Evolutionary conservation across 1,284 basidiomycete species (phyloP).

Genomic region (Abortiporus biennis): DNA sequence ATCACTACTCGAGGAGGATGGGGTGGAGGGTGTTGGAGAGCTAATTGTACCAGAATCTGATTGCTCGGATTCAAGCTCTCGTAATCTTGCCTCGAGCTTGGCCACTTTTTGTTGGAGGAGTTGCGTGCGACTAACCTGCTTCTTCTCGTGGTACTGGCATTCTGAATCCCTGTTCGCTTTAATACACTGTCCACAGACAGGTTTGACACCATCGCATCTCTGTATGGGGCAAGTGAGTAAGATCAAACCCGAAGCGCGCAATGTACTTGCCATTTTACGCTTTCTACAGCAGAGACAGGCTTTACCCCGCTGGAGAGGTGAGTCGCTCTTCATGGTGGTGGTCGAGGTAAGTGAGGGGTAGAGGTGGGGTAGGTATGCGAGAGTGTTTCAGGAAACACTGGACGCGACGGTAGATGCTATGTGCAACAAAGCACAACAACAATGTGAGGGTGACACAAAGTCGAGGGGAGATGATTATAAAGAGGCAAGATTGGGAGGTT

Average conservation of each 20-base stretch:
- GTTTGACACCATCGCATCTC: conserved; percentile 57
- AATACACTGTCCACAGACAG: conserved; percentile 49
- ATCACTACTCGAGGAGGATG: conserved; percentile 1
- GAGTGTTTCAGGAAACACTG: conserved; percentile 9
- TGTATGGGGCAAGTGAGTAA: conserved; percentile 18
- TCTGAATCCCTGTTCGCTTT: conserved; percentile 45
- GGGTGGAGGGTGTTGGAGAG: conserved; percentile 1
- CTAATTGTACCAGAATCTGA: conserved; percentile 9
- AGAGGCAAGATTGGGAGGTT: background rate
- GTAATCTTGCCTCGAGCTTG: conserved; percentile 45
- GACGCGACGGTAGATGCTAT: conserved; percentile 1
- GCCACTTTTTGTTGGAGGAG: conserved; percentile 51
- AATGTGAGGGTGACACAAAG: background rate
- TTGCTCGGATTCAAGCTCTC: conserved; percentile 40
- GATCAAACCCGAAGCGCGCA: conserved; percentile 2
- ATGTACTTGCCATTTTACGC: conserved; percentile 44
- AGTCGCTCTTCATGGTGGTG: conserved; percentile 21
- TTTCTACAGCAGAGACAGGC: conserved; percentile 57
- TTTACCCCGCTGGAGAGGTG: conserved; percentile 47
- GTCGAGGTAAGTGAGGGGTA: conserved; percentile 4
- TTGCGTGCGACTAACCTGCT: conserved; percentile 55
- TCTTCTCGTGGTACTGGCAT: conserved; percentile 58
- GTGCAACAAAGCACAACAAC: background rate
- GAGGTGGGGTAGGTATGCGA: conserved; percentile 9
- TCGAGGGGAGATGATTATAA: background rate